Evolutionary conservation across 1,284 basidiomycete species (phyloP), one percentile per base, ranked within the genome.

Genomic region (Puccinia novopanici): DNA sequence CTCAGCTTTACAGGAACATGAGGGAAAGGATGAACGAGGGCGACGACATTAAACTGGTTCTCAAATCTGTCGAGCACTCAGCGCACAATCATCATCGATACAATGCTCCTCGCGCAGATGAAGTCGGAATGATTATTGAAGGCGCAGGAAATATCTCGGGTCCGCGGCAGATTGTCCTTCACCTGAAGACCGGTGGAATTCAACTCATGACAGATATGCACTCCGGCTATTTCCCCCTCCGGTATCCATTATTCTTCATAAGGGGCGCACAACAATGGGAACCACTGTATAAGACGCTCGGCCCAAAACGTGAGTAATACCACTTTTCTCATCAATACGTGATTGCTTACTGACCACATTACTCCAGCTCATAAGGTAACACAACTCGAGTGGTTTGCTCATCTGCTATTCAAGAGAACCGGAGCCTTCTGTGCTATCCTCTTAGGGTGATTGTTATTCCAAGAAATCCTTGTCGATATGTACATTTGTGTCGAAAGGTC

Each of bases 221-320:
- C 54, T 48, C 74, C 3, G 42, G 24, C 3, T 63, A 75, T 22
- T 50, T 63, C 27, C 30, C 74, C 2, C 42, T 75, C 4, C 3
- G 57, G 0, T 75, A 61, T 50, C 74, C 57, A 9, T 13, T 63
- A 2, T 63, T 75, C 6, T 75, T 75, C n/a, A 27, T 42, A 4
- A 48, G n/a, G 37, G 55, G 74, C 4, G 13, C 30, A 4, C 74
- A 61, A n/a, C 50, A 55, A 24, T 75, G 74, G 74, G n/a, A 75
- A n/a, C n/a, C 13, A 27, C 12, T 27, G n/a, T 27, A 6, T 63
- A 30, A 3, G 24, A 40, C 24, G 37, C 57, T 2, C 5, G n/a
- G 27, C 45, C 30, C 15, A 45, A n/a, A n/a, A n/a, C 24, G 34
- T 17, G 48, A 9, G 50, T 8, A 10, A 50, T 10, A 48, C 24